Conservation (phyloP, 306 rosid species). For the apple (Malus domestica) region DNA sequence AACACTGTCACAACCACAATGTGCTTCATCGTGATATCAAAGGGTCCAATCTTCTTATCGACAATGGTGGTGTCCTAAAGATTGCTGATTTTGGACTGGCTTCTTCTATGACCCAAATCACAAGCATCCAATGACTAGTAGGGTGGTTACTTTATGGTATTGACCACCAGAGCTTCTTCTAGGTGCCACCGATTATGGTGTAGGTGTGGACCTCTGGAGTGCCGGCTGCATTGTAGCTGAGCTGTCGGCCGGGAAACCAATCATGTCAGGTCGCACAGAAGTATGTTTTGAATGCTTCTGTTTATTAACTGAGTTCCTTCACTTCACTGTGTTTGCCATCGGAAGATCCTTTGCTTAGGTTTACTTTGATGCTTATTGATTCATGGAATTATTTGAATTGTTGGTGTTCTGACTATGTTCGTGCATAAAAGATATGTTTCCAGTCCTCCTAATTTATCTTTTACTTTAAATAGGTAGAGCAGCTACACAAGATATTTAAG, state of each 20-base stretch:
- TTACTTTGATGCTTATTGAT: conserved; percentile 13
- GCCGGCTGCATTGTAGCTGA: conserved; percentile 95
- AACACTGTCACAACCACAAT: conserved; percentile 71
- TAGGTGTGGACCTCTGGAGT: conserved; percentile 90
- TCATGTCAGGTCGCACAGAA: conserved; percentile 94
- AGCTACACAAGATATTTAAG: conserved; percentile 91
- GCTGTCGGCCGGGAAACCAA: conserved; percentile 80
- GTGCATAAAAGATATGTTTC: conserved; percentile 14
- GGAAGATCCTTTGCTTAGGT: conserved; percentile 9
- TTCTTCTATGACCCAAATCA: conserved; percentile 71
- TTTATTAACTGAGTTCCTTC: conserved; percentile 9
- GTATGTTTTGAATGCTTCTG: conserved; percentile 31
- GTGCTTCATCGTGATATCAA: conserved; percentile 86
- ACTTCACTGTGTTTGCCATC: background rate
- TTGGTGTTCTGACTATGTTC: conserved; percentile 12
- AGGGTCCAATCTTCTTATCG: conserved; percentile 87
- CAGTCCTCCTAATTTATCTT: conserved; percentile 12
- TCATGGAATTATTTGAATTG: conserved; percentile 9
- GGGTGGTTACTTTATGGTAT: conserved; percentile 92
- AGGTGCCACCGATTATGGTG: conserved; percentile 84
- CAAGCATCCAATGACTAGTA: conserved; percentile 87
- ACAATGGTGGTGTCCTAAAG: conserved; percentile 68
- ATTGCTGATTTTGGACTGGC: conserved; percentile 96
- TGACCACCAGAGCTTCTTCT: conserved; percentile 89
- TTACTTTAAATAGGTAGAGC: conserved; percentile 59